A percentile compares a stretch with the other conserved stretches of the same genome.
Conservation (phyloP, 495 filamentous ascomycete species). For the Aspergillus nanangensis region DNA sequence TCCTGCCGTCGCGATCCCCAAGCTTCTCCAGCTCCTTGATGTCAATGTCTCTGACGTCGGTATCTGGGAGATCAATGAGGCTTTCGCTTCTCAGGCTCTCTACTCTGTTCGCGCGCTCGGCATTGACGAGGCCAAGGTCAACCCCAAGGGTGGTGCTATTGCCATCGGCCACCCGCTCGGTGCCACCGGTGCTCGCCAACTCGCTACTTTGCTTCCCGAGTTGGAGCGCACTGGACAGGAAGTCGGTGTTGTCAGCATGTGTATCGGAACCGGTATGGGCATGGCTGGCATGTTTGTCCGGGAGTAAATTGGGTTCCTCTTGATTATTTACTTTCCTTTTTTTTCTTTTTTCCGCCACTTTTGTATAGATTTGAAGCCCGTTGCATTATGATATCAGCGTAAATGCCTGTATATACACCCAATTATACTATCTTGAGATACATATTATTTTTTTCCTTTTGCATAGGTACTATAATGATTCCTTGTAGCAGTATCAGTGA, state of each 20-base stretch:
- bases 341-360: neutral
- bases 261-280: constrained; percentile 88
- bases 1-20: constrained; percentile 80
- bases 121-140: constrained; percentile 64
- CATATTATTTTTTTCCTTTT: too few relatives aligned
- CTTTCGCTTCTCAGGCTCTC: constrained; percentile 84
- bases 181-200: constrained; percentile 80
- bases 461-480: neutral
- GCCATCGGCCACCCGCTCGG: constrained; percentile 92
- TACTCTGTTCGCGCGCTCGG: constrained; percentile 76
- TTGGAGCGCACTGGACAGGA: constrained; percentile 58
- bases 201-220: constrained; percentile 70
- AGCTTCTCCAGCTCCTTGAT: constrained; percentile 62
- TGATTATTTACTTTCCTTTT: neutral
- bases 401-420: constrained; percentile 12
- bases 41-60: constrained; percentile 64
- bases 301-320: constrained; percentile 47
- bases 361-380: constrained; percentile 8
- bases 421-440: neutral
- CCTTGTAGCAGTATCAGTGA: too few relatives aligned
- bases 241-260: constrained; percentile 79
- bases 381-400: constrained; percentile 18
- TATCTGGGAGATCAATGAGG: constrained; percentile 97
- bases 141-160: constrained; percentile 91
- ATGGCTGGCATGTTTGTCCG: constrained; percentile 83